Conservation (phyloP, 768 basidiomycete species). For the Hygrophorus pudorinus region DNA sequence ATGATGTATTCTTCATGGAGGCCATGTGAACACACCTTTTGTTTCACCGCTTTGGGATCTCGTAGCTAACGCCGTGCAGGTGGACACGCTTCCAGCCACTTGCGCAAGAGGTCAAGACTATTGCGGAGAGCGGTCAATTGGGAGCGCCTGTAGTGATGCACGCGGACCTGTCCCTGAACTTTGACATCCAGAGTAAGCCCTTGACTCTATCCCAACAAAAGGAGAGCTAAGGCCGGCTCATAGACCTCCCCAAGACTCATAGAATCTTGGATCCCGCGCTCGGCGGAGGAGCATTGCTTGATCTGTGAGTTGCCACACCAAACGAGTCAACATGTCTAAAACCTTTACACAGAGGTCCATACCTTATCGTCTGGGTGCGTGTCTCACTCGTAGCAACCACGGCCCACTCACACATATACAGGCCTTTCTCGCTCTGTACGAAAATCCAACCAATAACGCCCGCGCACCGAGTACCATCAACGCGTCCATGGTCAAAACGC, state of each 20-base stretch:
- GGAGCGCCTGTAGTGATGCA: conserved; percentile 58
- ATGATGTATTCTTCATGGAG: conserved; percentile 86
- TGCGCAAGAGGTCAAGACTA: conserved; percentile 48
- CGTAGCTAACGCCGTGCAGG: no score
- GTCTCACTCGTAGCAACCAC: background rate
- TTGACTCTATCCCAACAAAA: background rate
- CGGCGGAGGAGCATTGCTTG: conserved; percentile 77
- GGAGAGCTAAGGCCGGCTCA: background rate
- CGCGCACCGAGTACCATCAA: conserved; percentile 46
- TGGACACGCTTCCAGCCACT: conserved; percentile 83
- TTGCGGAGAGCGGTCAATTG: conserved; percentile 52
- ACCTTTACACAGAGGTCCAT: conserved; percentile 51
- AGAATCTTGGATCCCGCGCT: conserved; percentile 71
- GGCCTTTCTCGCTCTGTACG: conserved; percentile 73
- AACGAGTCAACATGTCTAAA: conserved; percentile 2
- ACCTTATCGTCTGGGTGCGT: conserved; percentile 70
- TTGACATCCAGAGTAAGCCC: conserved; percentile 51
- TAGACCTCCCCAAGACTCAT: conserved; percentile 60
- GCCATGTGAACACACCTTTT: conserved; percentile 47
- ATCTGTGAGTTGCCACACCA: conserved; percentile 45
- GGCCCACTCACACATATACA: conserved; percentile 15
- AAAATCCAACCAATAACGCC: conserved; percentile 63
- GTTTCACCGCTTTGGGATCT: no score
- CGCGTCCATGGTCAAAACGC: conserved; percentile 71
- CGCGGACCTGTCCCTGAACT: conserved; percentile 71